Percentiles rank a stretch among this genome's conserved stretches.
These are phyloP conservation scores for Tolypocladium ophioglossoides DNA, from an alignment of 2,329 filamentous ascomycete genomes.

Conservation along the genomic window DNA sequence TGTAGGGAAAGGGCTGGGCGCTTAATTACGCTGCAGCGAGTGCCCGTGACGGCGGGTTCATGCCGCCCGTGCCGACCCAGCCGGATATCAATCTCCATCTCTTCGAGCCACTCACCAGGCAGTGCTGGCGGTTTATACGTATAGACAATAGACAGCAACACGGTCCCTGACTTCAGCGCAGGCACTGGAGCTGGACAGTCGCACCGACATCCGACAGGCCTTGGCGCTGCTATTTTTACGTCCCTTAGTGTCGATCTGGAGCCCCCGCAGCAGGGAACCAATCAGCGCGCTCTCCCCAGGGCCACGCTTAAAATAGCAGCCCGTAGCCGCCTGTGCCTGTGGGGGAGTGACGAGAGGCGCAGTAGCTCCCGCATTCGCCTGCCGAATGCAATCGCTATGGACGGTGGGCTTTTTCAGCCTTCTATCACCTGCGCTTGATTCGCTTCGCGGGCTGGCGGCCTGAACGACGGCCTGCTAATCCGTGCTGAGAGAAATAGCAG, in stretches of 20 bases:
- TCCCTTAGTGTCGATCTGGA: not conserved
- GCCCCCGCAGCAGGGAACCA: not conserved
- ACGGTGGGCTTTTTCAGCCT: too few relatives aligned
- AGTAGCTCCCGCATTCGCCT: not conserved
- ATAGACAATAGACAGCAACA: not conserved
- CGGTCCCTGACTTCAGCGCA: too few relatives aligned
- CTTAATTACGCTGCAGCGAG: too few relatives aligned
- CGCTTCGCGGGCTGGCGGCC: not conserved
- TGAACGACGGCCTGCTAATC: not conserved
- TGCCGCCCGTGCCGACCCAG: too few relatives aligned
- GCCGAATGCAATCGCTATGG: too few relatives aligned
- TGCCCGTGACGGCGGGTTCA: too few relatives aligned
- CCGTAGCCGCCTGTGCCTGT: not conserved
- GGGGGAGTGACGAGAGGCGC: not conserved
- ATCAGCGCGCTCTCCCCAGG: not conserved
- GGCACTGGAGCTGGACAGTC: too few relatives aligned
- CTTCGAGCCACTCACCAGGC: not conserved
- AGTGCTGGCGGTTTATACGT: not conserved
- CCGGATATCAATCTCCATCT: too few relatives aligned
- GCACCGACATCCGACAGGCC: too few relatives aligned
- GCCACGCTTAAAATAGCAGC: not conserved
- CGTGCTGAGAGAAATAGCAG: not conserved
- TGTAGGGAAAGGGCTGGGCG: too few relatives aligned
- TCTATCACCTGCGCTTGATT: too few relatives aligned
- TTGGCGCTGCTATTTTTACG: not conserved